A percentile compares a stretch with the other conserved stretches of the same genome.
phyloP scores from a whole-genome alignment of 108 stramenopile species.

The Tribonema minus region DNA sequence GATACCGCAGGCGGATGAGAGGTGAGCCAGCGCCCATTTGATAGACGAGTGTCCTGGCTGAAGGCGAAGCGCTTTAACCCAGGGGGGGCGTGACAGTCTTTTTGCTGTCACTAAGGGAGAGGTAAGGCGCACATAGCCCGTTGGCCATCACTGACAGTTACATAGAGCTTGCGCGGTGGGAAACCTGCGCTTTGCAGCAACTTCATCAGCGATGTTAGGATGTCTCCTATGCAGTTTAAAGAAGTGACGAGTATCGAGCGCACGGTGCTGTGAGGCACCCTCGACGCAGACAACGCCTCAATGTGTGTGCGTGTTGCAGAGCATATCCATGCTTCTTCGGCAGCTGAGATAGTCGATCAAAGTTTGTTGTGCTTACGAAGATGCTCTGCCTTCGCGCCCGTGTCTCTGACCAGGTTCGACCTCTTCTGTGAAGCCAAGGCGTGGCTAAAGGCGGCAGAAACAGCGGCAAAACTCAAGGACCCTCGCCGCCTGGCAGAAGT shows the following conservation, averaged over 20 bases:
- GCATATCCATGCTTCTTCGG: no score
- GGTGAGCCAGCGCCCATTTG: no score
- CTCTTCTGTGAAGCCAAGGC: conserved; percentile 26
- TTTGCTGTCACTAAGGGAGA: neutral
- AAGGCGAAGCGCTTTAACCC: neutral
- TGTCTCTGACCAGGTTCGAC: conserved; percentile 33
- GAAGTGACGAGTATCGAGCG: neutral
- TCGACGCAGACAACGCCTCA: neutral
- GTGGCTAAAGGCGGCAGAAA: conserved; percentile 48
- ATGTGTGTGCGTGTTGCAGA: neutral
- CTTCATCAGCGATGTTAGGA: neutral
- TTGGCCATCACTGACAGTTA: no score
- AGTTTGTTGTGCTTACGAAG: neutral
- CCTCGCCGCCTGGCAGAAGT: neutral
- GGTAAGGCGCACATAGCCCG: neutral
- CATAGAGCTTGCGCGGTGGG: conserved; percentile 5
- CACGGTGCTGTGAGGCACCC: neutral
- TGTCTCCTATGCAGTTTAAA: neutral
- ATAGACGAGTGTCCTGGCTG: no score
- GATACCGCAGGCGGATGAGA: neutral
- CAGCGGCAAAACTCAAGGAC: conserved; percentile 38
- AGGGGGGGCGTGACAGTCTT: neutral
- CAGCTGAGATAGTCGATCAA: neutral
- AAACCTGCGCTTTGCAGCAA: neutral
- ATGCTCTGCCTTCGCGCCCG: neutral